Percentiles rank a stretch among this genome's conserved stretches.
phyloP scores from a whole-genome alignment of 2,329 filamentous ascomycete genomes.

The Trichoderma afroharzianum region DNA sequence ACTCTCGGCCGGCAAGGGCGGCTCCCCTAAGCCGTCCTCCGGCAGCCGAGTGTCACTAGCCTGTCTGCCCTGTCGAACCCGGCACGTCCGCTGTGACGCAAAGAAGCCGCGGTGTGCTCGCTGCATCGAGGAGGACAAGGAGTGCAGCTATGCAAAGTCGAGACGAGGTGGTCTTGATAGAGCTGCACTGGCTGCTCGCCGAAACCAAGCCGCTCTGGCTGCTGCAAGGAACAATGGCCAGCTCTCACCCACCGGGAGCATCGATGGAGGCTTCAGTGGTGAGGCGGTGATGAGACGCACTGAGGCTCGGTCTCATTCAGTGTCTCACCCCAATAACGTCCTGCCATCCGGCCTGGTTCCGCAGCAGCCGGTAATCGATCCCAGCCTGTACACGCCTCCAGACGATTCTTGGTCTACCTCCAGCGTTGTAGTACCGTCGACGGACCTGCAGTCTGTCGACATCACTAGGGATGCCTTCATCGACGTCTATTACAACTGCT shows the following conservation, averaged over 20 bases:
- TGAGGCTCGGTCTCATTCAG: background rate
- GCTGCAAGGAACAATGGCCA: background rate
- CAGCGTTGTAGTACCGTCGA: background rate
- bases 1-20: background rate
- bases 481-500: conserved; percentile 35
- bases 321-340: background rate
- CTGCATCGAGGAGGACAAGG: conserved; percentile 40
- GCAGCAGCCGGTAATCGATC: background rate
- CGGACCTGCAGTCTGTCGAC: conserved; percentile 2
- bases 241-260: background rate
- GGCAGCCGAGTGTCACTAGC: conserved; percentile 35
- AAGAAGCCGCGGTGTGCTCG: conserved; percentile 44
- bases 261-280: background rate
- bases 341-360: background rate
- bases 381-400: conserved; percentile 11
- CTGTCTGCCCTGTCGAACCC: conserved; percentile 48
- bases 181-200: conserved; percentile 27
- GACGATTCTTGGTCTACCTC: background rate
- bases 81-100: conserved; percentile 53
- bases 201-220: conserved; percentile 24
- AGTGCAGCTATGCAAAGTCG: conserved; percentile 50
- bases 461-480: conserved; percentile 26
- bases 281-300: background rate
- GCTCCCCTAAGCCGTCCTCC: background rate
- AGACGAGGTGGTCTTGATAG: conserved; percentile 42